These are phyloP conservation scores for Dactylellina cionopaga DNA, from an alignment of 2,329 filamentous ascomycete species.

Conservation along the genomic window DNA sequence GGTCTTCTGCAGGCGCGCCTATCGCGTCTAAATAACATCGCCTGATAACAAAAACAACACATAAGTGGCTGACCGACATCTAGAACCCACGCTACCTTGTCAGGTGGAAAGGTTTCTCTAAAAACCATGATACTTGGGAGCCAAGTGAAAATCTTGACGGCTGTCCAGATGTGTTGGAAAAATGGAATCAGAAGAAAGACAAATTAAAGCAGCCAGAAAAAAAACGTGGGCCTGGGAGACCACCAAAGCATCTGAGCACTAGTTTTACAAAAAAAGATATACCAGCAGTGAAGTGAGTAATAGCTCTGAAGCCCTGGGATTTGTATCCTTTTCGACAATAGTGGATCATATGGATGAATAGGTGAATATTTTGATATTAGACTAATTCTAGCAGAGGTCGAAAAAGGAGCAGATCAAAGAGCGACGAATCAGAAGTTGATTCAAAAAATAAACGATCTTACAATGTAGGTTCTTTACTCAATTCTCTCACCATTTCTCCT, in stretches of 20 bases:
- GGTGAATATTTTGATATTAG: no score
- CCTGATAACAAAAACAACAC: constrained; percentile 16
- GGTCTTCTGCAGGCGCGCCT: background rate
- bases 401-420: constrained; percentile 39
- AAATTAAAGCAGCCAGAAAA: background rate
- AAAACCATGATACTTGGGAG: constrained; percentile 53
- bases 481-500: background rate
- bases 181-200: constrained; percentile 40
- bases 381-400: background rate
- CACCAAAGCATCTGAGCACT: background rate
- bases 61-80: constrained; percentile 4
- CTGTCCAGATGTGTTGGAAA: constrained; percentile 29
- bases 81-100: constrained; percentile 38
- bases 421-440: constrained; percentile 26
- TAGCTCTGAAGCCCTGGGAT: no score
- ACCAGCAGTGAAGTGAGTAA: background rate
- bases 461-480: constrained; percentile 23
- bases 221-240: constrained; percentile 26
- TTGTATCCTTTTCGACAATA: no score
- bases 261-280: background rate
- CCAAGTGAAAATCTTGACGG: constrained; percentile 47
- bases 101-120: constrained; percentile 53
- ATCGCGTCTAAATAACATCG: background rate
- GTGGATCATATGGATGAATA: no score
- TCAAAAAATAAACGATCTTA: constrained; percentile 8